Base-by-base conservation (phyloP, 495 filamentous ascomycete genomes). In the Penicillium argentinense region DNA sequence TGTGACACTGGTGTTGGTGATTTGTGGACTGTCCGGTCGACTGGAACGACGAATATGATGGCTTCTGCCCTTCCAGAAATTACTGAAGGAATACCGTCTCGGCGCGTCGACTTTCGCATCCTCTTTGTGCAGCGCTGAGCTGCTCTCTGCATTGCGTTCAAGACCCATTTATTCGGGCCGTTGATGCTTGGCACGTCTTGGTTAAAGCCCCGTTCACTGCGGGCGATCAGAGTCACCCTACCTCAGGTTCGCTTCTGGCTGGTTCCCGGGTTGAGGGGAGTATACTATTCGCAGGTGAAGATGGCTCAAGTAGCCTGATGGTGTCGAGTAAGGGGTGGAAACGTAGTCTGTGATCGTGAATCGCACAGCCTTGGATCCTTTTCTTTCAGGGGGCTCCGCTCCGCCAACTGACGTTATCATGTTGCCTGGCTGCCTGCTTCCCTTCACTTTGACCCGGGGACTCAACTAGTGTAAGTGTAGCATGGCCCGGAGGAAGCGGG, bases 1-100 rank as follows among this genome's bases (percentile, higher is more conserved):
- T 29, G 48, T 13, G 16, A 24, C 14, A 26, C 16, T 24, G 17
- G 39, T 26, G n/a, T 25, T 23, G 14, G 40, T 19, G 3, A 33
- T 7, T 9, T 9, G 47, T 16, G 14, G 47, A 16, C 9, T 41
- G 9, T 45, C 33, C 9, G 23, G 21, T 23, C 43, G 39, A 42
- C 48, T 51, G 1, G 33, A 51, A 3, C 48, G 41, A 5, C 48
- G 48, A n/a, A 51, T 26, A 42, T 51, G 48, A 26, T 45, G 21
- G 8, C 48, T 32, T 4, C 41, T 34, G 32, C 42, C 33, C 17
- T 40, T 45, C 41, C 43, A 28, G 17, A 45, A 36, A 21, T 21
- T 39, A 11, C 39, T 13, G 4, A 44, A 40, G 9, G 48, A 39
- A 22, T 25, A 37, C 19, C 18, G 13, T 22, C 25, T 48, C 1